These are phyloP conservation scores for Tylopilus balloui DNA, from an alignment of 768 basidiomycete species.

Conservation along the genomic window DNA sequence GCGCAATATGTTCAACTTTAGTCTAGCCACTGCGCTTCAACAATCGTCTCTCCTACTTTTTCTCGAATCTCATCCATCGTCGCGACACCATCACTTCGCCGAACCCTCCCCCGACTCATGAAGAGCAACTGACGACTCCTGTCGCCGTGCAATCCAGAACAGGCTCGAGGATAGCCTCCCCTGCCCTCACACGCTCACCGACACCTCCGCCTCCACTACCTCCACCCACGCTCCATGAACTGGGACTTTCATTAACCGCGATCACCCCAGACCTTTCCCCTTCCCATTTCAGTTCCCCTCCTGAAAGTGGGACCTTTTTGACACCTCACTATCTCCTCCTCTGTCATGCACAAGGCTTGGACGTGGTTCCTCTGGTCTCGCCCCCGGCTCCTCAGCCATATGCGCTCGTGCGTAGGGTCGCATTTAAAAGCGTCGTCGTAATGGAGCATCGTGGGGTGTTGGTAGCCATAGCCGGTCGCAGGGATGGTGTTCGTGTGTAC, in stretches of 20 bases:
- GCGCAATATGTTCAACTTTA: constrained; percentile 7
- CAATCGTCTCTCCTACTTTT: constrained; percentile 81
- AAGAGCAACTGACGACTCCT: constrained; percentile 29
- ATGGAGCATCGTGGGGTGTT: constrained; percentile 90
- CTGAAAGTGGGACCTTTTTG: constrained; percentile 73
- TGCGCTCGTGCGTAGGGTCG: constrained; percentile 74
- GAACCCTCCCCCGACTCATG: constrained; percentile 31
- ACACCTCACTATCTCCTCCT: constrained; percentile 78
- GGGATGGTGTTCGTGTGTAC: constrained; percentile 85
- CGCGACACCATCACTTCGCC: constrained; percentile 43
- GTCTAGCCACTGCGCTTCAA: constrained; percentile 51
- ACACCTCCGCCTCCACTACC: constrained; percentile 73
- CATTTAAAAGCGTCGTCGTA: constrained; percentile 83
- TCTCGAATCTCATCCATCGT: constrained; percentile 72
- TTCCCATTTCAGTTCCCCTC: constrained; percentile 73
- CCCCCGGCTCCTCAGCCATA: constrained; percentile 77
- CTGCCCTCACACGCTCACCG: constrained; percentile 45
- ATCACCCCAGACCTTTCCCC: constrained; percentile 67
- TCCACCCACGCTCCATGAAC: constrained; percentile 66
- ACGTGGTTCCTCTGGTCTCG: constrained; percentile 74
- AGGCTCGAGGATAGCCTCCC: constrained; percentile 53
- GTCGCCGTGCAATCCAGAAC: constrained; percentile 31
- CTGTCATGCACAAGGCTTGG: constrained; percentile 82
- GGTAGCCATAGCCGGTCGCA: constrained; percentile 83
- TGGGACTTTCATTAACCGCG: constrained; percentile 67